phyloP scores from a whole-genome alignment of 2,329 filamentous ascomycete species.

The Talaromyces sp. region DNA sequence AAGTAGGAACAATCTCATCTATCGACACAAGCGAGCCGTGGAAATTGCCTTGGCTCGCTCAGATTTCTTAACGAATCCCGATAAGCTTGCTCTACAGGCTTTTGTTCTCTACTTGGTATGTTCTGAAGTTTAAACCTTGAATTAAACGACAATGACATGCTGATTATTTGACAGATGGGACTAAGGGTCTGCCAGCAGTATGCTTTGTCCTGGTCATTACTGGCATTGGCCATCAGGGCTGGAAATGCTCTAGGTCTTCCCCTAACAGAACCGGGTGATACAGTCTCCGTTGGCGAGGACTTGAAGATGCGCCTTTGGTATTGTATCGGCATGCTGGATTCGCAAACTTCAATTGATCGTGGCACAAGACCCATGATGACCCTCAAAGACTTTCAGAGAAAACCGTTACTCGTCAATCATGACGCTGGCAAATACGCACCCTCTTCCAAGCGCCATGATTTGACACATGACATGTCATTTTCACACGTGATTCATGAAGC shows the following conservation, averaged over 20 bases:
- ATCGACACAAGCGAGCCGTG: background rate
- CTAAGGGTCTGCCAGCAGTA: conserved; percentile 1
- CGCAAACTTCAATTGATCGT: conserved; percentile 4
- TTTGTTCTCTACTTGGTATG: conserved; percentile 1
- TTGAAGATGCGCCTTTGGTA: conserved; percentile 2
- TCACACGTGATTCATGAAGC: conserved; percentile 4
- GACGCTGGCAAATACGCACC: background rate
- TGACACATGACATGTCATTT: background rate
- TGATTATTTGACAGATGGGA: background rate
- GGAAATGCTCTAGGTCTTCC: conserved; percentile 3
- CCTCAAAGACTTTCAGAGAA: background rate
- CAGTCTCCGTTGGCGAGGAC: background rate
- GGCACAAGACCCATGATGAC: conserved; percentile 4
- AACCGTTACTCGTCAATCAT: background rate
- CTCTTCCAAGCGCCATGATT: background rate
- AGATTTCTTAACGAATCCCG: conserved; percentile 1
- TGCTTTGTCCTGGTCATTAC: background rate
- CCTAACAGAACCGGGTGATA: background rate
- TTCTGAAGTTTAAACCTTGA: background rate
- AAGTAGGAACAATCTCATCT: background rate
- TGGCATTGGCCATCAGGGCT: background rate
- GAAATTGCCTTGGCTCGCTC: background rate
- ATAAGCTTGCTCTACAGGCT: background rate
- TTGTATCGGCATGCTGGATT: conserved; percentile 4
- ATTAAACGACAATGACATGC: background rate